Evolutionary conservation across 2,329 filamentous ascomycete genomes (phyloP).

Genomic region (Calonectria honghensis): DNA sequence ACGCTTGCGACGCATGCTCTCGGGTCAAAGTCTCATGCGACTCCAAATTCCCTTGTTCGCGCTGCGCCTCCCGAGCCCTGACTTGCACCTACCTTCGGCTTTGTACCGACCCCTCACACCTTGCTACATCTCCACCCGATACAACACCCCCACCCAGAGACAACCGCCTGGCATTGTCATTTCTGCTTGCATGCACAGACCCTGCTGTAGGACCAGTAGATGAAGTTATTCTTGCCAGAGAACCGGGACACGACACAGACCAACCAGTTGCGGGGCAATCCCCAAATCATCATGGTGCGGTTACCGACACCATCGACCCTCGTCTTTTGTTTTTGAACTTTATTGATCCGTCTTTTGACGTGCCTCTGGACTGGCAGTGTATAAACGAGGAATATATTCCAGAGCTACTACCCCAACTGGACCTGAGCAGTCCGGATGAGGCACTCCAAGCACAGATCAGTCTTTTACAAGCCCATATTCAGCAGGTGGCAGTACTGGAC

Average conservation of each 20-base stretch:
- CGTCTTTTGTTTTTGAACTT: not conserved
- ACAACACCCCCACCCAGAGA: too few species aligned
- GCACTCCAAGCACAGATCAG: not conserved
- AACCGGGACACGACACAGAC: constrained; percentile 35
- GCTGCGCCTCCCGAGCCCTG: constrained; percentile 28
- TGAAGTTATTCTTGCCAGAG: constrained; percentile 26
- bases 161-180: constrained; percentile 9
- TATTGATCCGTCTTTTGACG: not conserved
- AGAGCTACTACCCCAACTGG: not conserved
- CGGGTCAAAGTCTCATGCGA: constrained; percentile 33
- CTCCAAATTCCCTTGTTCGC: constrained; percentile 6
- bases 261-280: constrained; percentile 21
- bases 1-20: constrained; percentile 42
- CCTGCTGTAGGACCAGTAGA: constrained; percentile 31
- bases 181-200: constrained; percentile 36
- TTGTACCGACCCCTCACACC: constrained; percentile 27
- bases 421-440: not conserved
- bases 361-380: not conserved
- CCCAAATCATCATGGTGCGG: not conserved
- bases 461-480: not conserved
- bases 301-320: not conserved
- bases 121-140: too few species aligned
- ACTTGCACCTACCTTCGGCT: constrained; percentile 39
- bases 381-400: not conserved
- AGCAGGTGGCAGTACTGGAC: not conserved